Evolutionary conservation across 805 yeast genomes (phyloP).

Genomic region (Myxozyma melibiosi): DNA sequence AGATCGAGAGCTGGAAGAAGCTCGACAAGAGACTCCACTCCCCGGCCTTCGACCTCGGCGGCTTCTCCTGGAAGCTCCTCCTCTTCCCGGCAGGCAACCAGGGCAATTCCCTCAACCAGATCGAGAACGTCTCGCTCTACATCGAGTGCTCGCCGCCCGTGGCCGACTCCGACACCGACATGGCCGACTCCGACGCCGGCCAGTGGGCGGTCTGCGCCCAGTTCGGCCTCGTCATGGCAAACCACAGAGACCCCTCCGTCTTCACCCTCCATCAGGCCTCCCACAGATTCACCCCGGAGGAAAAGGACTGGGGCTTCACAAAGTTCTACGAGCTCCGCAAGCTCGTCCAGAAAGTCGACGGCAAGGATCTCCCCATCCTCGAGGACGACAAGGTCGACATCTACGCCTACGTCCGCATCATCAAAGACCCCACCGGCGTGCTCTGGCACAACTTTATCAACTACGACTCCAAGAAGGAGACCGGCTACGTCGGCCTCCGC

Average conservation of each 20-base stretch:
- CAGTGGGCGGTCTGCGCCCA: conserved; percentile 92
- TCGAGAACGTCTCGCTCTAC: conserved; percentile 67
- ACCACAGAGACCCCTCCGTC: conserved; percentile 68
- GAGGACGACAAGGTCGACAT: conserved; percentile 64
- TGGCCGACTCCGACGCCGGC: conserved; percentile 35
- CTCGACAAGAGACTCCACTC: conserved; percentile 43
- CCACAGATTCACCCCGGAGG: conserved; percentile 74
- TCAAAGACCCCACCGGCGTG: conserved; percentile 91
- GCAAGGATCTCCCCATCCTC: conserved; percentile 47
- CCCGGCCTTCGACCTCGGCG: conserved; percentile 39
- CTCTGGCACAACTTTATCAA: conserved; percentile 86
- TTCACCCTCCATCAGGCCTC: conserved; percentile 64
- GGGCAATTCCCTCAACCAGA: conserved; percentile 46
- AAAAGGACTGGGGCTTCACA: conserved; percentile 96
- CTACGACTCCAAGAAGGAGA: conserved; percentile 80
- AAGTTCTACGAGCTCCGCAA: conserved; percentile 63
- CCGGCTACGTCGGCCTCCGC: conserved; percentile 90
- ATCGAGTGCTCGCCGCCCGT: conserved; percentile 63
- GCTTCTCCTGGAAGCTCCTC: conserved; percentile 53
- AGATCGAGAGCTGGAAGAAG: conserved; percentile 44
- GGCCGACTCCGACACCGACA: conserved; percentile 37
- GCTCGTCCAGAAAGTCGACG: conserved; percentile 40
- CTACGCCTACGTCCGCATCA: conserved; percentile 72
- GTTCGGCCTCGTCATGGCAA: conserved; percentile 82
- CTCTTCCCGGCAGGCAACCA: conserved; percentile 65